Base-by-base conservation (phyloP, 768 basidiomycete genomes). In the Russula virescens region DNA sequence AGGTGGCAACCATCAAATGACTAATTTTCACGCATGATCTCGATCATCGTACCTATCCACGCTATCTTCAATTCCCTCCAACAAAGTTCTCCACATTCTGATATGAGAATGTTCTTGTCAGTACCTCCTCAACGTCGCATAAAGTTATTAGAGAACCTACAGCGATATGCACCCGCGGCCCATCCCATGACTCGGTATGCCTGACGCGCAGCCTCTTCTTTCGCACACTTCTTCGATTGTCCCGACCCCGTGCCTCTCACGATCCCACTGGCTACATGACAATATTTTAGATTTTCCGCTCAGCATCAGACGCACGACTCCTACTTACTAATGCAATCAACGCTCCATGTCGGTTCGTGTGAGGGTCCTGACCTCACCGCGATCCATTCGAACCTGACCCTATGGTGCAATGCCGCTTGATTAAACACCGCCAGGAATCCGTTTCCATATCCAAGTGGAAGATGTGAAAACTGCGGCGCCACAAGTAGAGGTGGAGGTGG, bases 141-240 rank as follows among this genome's bases (percentile, higher is more conserved):
- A 48, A 47, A 2, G 8, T 13, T 25, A 18, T 21, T 13, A 49
- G 21, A 35, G 18, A 18, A 63, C 62, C n/a, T n/a, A n/a, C n/a
- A n/a, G n/a, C n/a, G n/a, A 23, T 5, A 60, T 52, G 59, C 63
- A 28, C 42, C 34, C 50, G 75, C 71, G 60, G 83, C 82, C 88
- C 88, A 90, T 34, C 89, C 88, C 87, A 91, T 85, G 11, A 81
- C 79, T 68, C 83, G 81, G 73, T 82, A 89, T 13, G 89, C 89
- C 67, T 83, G 76, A 61, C 81, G 79, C 19, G 89, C 88, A 0
- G 89, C 89, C 60, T 86, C 85, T 68, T 91, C 89, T 72, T 89
- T 91, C 8, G 89, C 89, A 2, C 72, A 91, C 91, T 71, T 78
- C 86, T 56, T 78, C n/a, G n/a, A n/a, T n/a, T n/a, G n/a, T 75